Conservation (phyloP, 257 asterid genomes). For the Fraxinus anomala region DNA sequence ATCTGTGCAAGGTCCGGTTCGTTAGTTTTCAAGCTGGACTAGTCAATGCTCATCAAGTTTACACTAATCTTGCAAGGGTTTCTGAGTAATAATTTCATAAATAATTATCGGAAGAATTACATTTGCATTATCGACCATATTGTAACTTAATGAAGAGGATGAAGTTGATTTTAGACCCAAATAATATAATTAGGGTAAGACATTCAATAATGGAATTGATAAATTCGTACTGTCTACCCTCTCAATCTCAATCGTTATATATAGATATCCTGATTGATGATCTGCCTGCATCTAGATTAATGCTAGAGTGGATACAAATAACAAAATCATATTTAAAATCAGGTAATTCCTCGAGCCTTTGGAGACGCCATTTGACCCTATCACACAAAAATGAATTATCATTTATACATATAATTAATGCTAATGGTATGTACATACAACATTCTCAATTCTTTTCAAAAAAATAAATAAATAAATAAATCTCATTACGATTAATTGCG, state of each 20-base stretch:
- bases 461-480: no score
- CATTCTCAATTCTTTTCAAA: neutral
- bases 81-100: neutral
- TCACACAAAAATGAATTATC: neutral
- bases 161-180: no score
- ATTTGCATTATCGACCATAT: no score
- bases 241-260: no score
- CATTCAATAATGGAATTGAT: neutral
- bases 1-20: neutral
- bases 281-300: neutral
- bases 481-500: no score
- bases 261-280: no score
- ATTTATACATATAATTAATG: neutral
- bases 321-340: conserved; percentile 16
- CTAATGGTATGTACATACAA: neutral
- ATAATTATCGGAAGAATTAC: no score
- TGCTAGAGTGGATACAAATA: conserved; percentile 1
- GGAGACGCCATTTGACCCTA: conserved; percentile 31
- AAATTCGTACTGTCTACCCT: no score
- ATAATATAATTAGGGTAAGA: no score
- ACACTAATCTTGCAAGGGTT: neutral
- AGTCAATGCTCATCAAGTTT: neutral
- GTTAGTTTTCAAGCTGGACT: neutral
- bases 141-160: no score
- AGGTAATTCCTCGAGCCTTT: conserved; percentile 27